These are phyloP conservation scores for Pseudonectria buxi DNA, from an alignment of 2,329 filamentous ascomycete species.

Conservation along the genomic window DNA sequence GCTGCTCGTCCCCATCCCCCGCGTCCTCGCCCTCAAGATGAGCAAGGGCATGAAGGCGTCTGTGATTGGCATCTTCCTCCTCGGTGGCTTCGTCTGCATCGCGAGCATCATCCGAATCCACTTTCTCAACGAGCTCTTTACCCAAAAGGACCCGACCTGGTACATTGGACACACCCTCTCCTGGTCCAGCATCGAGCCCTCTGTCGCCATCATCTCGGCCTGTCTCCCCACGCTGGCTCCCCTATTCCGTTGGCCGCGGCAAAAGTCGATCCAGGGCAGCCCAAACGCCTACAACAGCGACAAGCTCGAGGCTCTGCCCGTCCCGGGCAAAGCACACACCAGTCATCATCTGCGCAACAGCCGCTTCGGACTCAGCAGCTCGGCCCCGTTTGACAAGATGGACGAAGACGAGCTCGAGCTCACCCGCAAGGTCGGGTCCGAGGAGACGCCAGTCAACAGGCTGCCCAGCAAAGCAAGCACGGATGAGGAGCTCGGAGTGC, in stretches of 20 bases:
- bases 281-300: too few relatives aligned
- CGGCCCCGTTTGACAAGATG: not conserved
- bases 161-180: not conserved
- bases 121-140: constrained; percentile 1
- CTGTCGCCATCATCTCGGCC: constrained; percentile 2
- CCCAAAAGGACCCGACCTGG: not conserved
- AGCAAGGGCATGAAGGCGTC: not conserved
- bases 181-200: constrained; percentile 3
- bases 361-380: not conserved
- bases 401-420: constrained; percentile 1
- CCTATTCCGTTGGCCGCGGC: not conserved
- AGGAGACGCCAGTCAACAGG: not conserved
- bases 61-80: constrained; percentile 1
- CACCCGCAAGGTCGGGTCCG: not conserved
- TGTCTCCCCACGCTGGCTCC: constrained; percentile 3
- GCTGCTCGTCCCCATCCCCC: constrained; percentile 6
- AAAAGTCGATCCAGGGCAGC: not conserved
- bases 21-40: constrained; percentile 6
- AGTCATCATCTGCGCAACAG: not conserved
- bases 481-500: not conserved
- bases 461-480: not conserved
- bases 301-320: too few relatives aligned
- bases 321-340: too few relatives aligned
- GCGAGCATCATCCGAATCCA: constrained; percentile 1
- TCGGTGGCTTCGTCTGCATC: constrained; percentile 1